These are phyloP conservation scores for Hypoxylon fuscum DNA, from an alignment of 495 filamentous ascomycete genomes.

Conservation along the genomic window DNA sequence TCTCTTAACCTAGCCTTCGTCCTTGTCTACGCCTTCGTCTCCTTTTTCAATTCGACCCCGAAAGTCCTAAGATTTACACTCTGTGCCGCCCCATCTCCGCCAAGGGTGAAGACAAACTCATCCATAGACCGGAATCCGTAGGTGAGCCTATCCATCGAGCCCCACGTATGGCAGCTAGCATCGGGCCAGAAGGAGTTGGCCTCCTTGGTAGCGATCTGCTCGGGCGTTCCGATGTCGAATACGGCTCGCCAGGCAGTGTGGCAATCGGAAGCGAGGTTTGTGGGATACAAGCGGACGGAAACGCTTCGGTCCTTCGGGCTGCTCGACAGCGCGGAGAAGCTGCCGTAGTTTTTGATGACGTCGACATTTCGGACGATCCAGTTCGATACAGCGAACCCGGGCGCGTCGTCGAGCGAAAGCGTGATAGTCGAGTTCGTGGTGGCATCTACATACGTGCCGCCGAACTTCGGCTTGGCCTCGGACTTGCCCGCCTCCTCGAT, in stretches of 20 bases:
- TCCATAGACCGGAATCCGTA: conserved; percentile 45
- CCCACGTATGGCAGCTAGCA: conserved; percentile 45
- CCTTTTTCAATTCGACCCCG: conserved; percentile 18
- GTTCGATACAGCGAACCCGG: conserved; percentile 50
- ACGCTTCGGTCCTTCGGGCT: conserved; percentile 20
- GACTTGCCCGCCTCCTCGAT: conserved; percentile 57
- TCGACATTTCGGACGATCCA: conserved; percentile 56
- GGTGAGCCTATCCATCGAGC: conserved; percentile 44
- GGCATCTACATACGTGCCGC: conserved; percentile 50
- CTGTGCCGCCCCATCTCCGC: conserved; percentile 6
- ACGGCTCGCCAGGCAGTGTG: conserved; percentile 44
- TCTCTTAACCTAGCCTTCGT: background rate
- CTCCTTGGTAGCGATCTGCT: conserved; percentile 39
- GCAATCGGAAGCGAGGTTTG: conserved; percentile 30
- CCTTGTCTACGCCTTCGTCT: background rate
- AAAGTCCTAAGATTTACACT: conserved; percentile 27
- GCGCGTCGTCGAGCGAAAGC: conserved; percentile 52
- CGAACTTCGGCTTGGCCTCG: conserved; percentile 50
- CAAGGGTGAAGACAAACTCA: conserved; percentile 37
- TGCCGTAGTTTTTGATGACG: conserved; percentile 46
- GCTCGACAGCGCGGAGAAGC: conserved; percentile 37
- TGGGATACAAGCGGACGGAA: conserved; percentile 44
- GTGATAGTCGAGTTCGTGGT: conserved; percentile 54
- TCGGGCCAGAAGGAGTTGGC: conserved; percentile 37
- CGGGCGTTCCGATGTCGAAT: conserved; percentile 34